phyloP scores from a whole-genome alignment of 306 rosid genomes.

The Lathyrus oleraceus region DNA sequence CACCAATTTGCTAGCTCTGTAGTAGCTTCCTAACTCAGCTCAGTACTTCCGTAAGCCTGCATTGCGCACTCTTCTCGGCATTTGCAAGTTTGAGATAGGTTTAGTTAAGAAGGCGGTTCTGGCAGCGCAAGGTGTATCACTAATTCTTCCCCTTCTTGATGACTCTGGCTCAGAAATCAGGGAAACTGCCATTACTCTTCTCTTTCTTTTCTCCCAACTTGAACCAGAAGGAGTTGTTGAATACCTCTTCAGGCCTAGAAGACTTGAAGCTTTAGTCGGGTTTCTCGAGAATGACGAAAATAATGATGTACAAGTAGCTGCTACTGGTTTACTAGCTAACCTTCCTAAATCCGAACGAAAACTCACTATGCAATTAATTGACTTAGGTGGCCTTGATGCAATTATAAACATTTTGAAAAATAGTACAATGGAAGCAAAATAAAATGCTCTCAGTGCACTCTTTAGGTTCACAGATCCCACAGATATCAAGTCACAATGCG shows the following conservation, averaged over 20 bases:
- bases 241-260: constrained; percentile 72
- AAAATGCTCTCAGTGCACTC: constrained; percentile 81
- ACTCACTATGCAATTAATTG: constrained; percentile 60
- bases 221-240: constrained; percentile 78
- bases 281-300: constrained; percentile 66
- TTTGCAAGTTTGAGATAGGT: constrained; percentile 70
- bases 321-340: constrained; percentile 80
- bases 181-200: constrained; percentile 56
- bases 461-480: constrained; percentile 84
- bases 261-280: constrained; percentile 79
- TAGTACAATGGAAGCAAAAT: constrained; percentile 71
- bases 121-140: constrained; percentile 56
- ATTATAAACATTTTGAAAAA: constrained; percentile 57
- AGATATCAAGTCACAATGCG: constrained; percentile 56
- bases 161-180: constrained; percentile 64
- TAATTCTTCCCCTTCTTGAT: constrained; percentile 71
- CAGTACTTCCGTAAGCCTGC: constrained; percentile 59
- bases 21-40: constrained; percentile 43
- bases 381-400: constrained; percentile 62
- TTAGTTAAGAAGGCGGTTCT: constrained; percentile 68
- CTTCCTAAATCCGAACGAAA: constrained; percentile 67
- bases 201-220: constrained; percentile 77
- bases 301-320: constrained; percentile 67
- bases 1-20: constrained; percentile 51
- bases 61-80: constrained; percentile 57